Percentiles rank a stretch among this genome's conserved stretches.
phyloP scores from a whole-genome alignment of 169 alveolate species.

The Plasmodium gaboni region DNA sequence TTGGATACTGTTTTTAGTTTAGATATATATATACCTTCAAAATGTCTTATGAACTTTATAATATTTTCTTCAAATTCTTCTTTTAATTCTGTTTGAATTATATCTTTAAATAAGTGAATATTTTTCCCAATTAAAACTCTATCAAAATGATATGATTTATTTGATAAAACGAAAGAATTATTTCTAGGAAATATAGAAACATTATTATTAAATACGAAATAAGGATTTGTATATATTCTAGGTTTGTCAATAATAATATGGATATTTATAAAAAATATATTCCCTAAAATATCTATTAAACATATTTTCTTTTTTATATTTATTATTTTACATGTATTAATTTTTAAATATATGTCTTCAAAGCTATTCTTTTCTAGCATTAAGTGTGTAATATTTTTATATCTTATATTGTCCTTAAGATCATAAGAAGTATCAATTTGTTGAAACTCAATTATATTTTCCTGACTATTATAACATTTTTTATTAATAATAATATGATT shows the following conservation, averaged over 20 bases:
- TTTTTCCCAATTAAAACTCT: constrained; percentile 52
- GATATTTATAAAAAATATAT: constrained; percentile 36
- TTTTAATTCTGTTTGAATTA: constrained; percentile 18
- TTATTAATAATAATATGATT: constrained; percentile 1
- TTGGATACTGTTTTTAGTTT: constrained; percentile 10
- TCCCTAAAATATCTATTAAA: constrained; percentile 60
- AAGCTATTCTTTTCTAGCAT: constrained; percentile 52
- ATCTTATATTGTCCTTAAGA: constrained; percentile 24
- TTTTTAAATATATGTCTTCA: constrained; percentile 35
- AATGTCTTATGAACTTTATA: constrained; percentile 12
- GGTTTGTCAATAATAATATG: constrained; percentile 63
- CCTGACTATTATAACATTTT: constrained; percentile 7
- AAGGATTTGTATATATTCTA: constrained; percentile 61
- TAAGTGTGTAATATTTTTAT: constrained; percentile 56
- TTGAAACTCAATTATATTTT: constrained; percentile 35
- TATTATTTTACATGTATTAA: constrained; percentile 61
- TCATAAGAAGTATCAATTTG: constrained; percentile 48
- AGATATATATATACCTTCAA: constrained; percentile 31
- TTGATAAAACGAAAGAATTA: constrained; percentile 31
- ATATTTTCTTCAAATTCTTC: constrained; percentile 46
- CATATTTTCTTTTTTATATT: constrained; percentile 48
- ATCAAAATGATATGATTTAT: constrained; percentile 46
- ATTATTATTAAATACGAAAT: constrained; percentile 54
- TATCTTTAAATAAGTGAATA: constrained; percentile 19
- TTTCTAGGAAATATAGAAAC: constrained; percentile 30